phyloP scores from a whole-genome alignment of 148 eudicot species.

The Cornus controversa region DNA sequence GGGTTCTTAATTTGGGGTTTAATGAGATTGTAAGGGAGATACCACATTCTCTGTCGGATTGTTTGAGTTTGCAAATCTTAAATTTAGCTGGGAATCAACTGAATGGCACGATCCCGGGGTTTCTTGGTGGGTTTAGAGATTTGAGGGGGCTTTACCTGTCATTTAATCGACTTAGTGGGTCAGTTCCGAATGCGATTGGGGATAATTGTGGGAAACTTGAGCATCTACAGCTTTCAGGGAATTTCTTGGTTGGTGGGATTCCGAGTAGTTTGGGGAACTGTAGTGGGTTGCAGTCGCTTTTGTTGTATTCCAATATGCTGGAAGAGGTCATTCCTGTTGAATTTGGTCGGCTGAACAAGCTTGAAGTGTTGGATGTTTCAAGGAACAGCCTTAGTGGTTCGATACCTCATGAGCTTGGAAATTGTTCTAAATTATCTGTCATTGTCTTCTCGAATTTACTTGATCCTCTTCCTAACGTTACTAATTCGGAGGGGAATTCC shows the following conservation, averaged over 20 bases:
- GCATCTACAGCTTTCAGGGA: slow-evolving; percentile 51
- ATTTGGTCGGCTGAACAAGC: slow-evolving; percentile 35
- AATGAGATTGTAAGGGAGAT: slow-evolving; percentile 52
- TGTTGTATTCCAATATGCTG: slow-evolving; percentile 46
- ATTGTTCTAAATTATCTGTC: slow-evolving; percentile 38
- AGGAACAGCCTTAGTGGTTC: slow-evolving; percentile 44
- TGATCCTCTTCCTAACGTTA: slow-evolving; percentile 34
- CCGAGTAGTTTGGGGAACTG: slow-evolving; percentile 48
- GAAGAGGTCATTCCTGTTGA: slow-evolving; percentile 46
- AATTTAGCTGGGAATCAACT: slow-evolving; percentile 63
- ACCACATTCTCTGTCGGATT: slow-evolving; percentile 46
- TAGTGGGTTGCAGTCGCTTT: slow-evolving; percentile 35
- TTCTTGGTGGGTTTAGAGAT: slow-evolving; percentile 40
- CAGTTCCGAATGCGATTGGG: slow-evolving; percentile 51
- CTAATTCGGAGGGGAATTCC: slow-evolving; percentile 16
- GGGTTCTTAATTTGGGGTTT: slow-evolving; percentile 65
- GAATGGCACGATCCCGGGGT: slow-evolving; percentile 53
- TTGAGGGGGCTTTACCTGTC: slow-evolving; percentile 59
- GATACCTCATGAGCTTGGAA: slow-evolving; percentile 40
- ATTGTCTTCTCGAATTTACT: slow-evolving; percentile 48
- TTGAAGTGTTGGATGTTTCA: slow-evolving; percentile 38
- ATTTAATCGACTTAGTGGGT: slow-evolving; percentile 44
- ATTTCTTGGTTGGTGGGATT: slow-evolving; percentile 32
- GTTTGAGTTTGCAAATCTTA: slow-evolving; percentile 41
- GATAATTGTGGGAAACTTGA: slow-evolving; percentile 51